These are phyloP conservation scores for Schwanniomyces yamadae DNA, from an alignment of 805 yeast species.

Conservation along the genomic window DNA sequence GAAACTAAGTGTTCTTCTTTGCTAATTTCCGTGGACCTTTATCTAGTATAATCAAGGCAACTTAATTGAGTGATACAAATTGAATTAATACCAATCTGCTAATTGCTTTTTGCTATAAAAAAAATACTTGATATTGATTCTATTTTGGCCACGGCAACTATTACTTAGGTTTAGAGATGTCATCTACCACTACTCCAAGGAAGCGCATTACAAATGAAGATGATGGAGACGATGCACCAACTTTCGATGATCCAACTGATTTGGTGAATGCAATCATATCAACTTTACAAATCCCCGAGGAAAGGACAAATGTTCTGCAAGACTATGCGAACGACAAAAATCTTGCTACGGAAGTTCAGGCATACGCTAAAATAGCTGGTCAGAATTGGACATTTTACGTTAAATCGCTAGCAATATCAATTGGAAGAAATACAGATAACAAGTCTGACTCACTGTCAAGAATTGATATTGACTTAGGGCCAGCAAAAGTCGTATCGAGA, in stretches of 20 bases:
- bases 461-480: constrained; percentile 89
- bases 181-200: constrained; percentile 28
- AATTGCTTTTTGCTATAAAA: too few relatives aligned
- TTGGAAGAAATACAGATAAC: constrained; percentile 78
- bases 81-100: too few relatives aligned
- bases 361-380: constrained; percentile 96
- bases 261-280: constrained; percentile 74
- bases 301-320: constrained; percentile 69
- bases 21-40: too few relatives aligned
- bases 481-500: constrained; percentile 94
- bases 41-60: too few relatives aligned
- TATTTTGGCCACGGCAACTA: too few relatives aligned
- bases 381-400: constrained; percentile 92
- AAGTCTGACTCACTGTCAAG: constrained; percentile 6
- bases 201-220: constrained; percentile 24
- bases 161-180: constrained; percentile 23
- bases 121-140: too few relatives aligned
- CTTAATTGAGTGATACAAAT: too few relatives aligned
- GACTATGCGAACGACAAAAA: constrained; percentile 73
- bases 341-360: constrained; percentile 80
- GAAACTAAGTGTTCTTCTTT: too few relatives aligned
- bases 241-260: constrained; percentile 59
- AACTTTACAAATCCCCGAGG: constrained; percentile 67
- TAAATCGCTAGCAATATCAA: constrained; percentile 66
- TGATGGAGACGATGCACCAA: constrained; percentile 29